phyloP scores from a whole-genome alignment of 148 eudicot species.

The Rhododendron simsii region DNA sequence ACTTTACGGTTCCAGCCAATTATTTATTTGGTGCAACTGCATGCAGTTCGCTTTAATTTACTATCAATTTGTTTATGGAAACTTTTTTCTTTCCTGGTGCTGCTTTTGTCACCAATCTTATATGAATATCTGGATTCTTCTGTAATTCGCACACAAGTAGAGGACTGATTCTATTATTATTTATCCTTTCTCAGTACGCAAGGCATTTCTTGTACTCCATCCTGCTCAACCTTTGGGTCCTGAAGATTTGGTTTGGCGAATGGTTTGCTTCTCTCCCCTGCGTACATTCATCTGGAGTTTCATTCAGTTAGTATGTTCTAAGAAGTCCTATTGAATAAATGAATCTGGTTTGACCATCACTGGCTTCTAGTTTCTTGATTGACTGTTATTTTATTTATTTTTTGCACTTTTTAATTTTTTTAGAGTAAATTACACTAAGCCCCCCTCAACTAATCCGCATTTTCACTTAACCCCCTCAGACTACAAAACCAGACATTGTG shows the following conservation, averaged over 20 bases:
- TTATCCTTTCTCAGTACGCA: slow-evolving; percentile 51
- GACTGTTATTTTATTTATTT: background rate
- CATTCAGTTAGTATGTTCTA: background rate
- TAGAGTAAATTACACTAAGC: no score
- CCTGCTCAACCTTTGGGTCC: slow-evolving; percentile 97
- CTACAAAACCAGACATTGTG: no score
- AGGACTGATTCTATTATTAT: slow-evolving; percentile 4
- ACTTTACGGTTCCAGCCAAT: background rate
- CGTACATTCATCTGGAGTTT: background rate
- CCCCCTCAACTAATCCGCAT: no score
- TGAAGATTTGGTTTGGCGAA: slow-evolving; percentile 93
- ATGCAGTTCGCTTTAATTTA: background rate
- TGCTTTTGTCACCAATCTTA: background rate
- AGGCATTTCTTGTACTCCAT: slow-evolving; percentile 91
- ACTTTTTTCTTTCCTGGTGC: background rate
- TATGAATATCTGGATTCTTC: background rate
- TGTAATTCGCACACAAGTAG: background rate
- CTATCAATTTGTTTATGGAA: background rate
- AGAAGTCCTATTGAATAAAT: background rate
- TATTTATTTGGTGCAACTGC: background rate
- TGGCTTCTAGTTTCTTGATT: background rate
- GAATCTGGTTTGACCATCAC: background rate
- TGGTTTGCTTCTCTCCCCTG: slow-evolving; percentile 49
- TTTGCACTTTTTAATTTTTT: no score
- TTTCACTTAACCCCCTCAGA: no score